Conservation (phyloP, 2,329 filamentous ascomycete species). For the Microcera coccophila region DNA sequence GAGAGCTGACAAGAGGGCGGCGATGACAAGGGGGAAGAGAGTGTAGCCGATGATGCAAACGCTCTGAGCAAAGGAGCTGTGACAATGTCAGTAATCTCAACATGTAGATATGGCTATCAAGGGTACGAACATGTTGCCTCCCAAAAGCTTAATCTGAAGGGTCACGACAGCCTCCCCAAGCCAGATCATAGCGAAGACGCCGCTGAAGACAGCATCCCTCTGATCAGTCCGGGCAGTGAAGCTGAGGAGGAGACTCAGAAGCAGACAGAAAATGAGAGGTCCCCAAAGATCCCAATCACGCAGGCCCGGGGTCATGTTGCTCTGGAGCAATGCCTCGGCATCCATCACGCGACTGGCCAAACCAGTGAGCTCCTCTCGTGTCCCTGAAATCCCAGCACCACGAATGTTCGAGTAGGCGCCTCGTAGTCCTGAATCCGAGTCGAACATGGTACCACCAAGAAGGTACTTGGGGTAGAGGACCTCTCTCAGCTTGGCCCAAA, state of each 20-base stretch:
- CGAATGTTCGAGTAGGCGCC: constrained; percentile 61
- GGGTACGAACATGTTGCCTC: constrained; percentile 85
- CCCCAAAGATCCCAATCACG: constrained; percentile 99
- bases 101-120: background rate
- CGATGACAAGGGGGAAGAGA: constrained; percentile 92
- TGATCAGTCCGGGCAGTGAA: constrained; percentile 75
- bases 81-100: constrained; percentile 18
- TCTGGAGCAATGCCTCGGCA: constrained; percentile 58
- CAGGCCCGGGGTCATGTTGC: constrained; percentile 81
- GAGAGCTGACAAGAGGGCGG: constrained; percentile 81
- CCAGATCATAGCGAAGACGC: constrained; percentile 96
- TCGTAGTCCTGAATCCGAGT: constrained; percentile 50
- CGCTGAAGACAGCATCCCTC: constrained; percentile 85
- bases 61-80: constrained; percentile 93
- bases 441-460: constrained; percentile 65
- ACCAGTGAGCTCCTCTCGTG: constrained; percentile 58
- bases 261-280: constrained; percentile 86
- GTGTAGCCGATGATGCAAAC: constrained; percentile 98
- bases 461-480: constrained; percentile 95
- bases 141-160: constrained; percentile 93
- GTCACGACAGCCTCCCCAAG: constrained; percentile 94
- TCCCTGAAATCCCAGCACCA: constrained; percentile 55
- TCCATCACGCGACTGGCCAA: constrained; percentile 61
- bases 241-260: constrained; percentile 83
- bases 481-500: constrained; percentile 98